Base-by-base conservation (phyloP, 257 asterid genomes). In the Dorcoceras hygrometricum region DNA sequence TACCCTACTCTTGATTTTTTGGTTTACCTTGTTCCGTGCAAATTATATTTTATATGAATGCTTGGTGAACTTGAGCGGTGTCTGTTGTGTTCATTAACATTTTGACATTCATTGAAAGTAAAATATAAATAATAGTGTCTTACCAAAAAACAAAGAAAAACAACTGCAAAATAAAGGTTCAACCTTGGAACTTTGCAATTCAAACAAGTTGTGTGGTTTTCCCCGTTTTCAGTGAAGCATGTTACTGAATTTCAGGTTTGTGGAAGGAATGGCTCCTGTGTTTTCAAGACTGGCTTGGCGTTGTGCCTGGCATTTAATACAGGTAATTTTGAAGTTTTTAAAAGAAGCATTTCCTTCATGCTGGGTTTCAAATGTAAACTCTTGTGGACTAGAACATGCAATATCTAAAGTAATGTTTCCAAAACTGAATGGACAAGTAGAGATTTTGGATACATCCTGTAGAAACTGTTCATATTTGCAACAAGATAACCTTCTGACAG, bases 231-330 rank as follows among this genome's bases (percentile, higher is more conserved):
- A 65, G 18, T 22, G 57, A 62, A 71, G 56, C 67, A 23, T 62
- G 39, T 31, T 69, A 26, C 62, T 53, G 56, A 70, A 32, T 68
- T 74, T 75, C 90, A 94, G 99, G 72, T 94, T 90, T 73, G 99
- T 94, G 68, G 99, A 94, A 83, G 99, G 99, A 82, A 94, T 94
- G 99, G 99, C 99, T 73, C 99, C 99, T 0, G 99, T 94, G 32
- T 94, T 94, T 71, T 94, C 99, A 46, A 84, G 86, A 83, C 82
- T 95, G 62, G 96, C 99, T 3, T 94, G 99, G 99, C 85, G 75
- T 53, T 94, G 99, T 84, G 96, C 97, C 72, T 94, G 99, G 99
- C 89, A 94, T 81, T 82, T 94, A 73, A 94, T 94, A 79, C 99
- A 91, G 88, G 98, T 83, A 31, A 5, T 34, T 78, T 22, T 56